These are phyloP conservation scores for Cercospora berteroae DNA, from an alignment of 2,329 filamentous ascomycete species.

Conservation along the genomic window DNA sequence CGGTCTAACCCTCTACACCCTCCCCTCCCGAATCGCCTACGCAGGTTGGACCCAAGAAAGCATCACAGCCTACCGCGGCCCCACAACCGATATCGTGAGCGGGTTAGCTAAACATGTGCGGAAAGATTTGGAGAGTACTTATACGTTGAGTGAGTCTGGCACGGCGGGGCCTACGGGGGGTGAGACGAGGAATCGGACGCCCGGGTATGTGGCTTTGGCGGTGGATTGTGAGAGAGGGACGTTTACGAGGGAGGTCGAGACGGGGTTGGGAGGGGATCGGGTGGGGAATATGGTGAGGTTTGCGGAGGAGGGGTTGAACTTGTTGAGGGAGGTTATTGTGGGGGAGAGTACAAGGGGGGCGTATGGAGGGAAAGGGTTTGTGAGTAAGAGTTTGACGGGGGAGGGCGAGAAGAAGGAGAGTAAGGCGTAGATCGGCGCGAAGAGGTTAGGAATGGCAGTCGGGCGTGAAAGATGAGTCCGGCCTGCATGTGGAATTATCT, in stretches of 20 bases:
- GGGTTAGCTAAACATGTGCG: slow-evolving; percentile 58
- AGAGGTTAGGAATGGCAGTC: too few relatives aligned
- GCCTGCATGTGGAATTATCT: background rate
- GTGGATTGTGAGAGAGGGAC: slow-evolving; percentile 55
- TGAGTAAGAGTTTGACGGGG: background rate
- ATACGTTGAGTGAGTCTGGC: slow-evolving; percentile 59
- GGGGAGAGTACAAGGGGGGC: slow-evolving; percentile 31
- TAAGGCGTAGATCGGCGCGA: background rate
- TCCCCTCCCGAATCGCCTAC: slow-evolving; percentile 57
- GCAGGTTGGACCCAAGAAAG: slow-evolving; percentile 60
- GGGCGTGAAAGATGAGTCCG: too few relatives aligned
- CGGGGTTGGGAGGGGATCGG: slow-evolving; percentile 53
- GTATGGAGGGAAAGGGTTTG: slow-evolving; percentile 2
- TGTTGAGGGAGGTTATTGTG: slow-evolving; percentile 58
- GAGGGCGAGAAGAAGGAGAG: background rate
- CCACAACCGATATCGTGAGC: slow-evolving; percentile 57
- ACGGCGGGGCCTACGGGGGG: slow-evolving; percentile 65
- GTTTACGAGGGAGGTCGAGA: slow-evolving; percentile 56
- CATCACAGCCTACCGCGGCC: slow-evolving; percentile 57
- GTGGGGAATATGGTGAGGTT: slow-evolving; percentile 64
- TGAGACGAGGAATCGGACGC: slow-evolving; percentile 55
- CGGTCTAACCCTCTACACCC: slow-evolving; percentile 62
- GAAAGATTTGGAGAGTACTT: slow-evolving; percentile 56
- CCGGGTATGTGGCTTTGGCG: slow-evolving; percentile 65
- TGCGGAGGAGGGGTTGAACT: slow-evolving; percentile 56